Evolutionary conservation across 768 basidiomycete species (phyloP), one percentile per base, ranked within the genome.

Genomic region (Boletus pseudo-olivaceus): DNA sequence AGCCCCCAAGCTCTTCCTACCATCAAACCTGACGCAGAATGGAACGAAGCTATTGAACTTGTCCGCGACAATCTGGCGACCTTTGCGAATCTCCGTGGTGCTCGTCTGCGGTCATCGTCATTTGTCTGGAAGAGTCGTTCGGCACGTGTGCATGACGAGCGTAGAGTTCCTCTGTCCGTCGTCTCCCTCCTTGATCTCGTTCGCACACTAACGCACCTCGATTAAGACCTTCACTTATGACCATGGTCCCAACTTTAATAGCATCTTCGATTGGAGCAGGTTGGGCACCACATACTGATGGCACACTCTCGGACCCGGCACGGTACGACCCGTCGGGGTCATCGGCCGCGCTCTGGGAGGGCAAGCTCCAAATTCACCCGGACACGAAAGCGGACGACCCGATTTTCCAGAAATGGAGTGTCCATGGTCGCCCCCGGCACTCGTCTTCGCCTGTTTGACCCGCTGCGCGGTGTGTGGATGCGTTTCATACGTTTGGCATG

Each of bases 11-110:
- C 12, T 19, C 79, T 93, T 1, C 94, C 92, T 4, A 82, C 78
- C 3, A 70, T 76, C 20, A 78, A 75, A 27, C 79, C 83, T 0
- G 85, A 89, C 20, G 74, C 75, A 15, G 77, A 80, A 35, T 90
- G 90, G 88, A 84, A 86, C 65, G 79, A 83, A 33, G 94, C 93
- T 2, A 84, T 97, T 51, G 80, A 84, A 40, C 77, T 84, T 50
- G 85, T 97, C 35, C 85, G 87, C 53, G 93, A 98, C 70, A 93
- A 97, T 67, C 81, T 99, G 49, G 74, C 76, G 37, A 88, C 85
- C 1, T 98, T 96, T 70, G 74, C 85, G 3, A 84, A 86, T 51
- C 75, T 96, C 45, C 89, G 94, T 49, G 95, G 96, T 34, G 95
- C 85, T n/a, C 87, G 95, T 54, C 71, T 93, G 43, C 83, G 90